These are phyloP conservation scores for Rhodamnia argentea DNA, from an alignment of 345 rosid genomes.

Conservation along the genomic window DNA sequence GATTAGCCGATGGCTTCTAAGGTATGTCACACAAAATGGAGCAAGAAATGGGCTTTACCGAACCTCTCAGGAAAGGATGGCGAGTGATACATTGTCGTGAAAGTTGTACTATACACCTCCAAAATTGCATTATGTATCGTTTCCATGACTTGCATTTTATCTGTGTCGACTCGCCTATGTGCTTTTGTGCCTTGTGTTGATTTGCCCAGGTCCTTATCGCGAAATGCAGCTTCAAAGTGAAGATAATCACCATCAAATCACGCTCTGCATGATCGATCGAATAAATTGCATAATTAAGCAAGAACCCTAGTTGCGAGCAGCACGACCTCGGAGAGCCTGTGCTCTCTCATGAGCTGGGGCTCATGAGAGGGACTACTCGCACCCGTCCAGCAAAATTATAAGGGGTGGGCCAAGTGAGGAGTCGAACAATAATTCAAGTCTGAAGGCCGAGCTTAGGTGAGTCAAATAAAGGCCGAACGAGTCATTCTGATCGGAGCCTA, in stretches of 20 bases:
- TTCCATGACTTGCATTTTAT: background rate
- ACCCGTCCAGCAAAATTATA: background rate
- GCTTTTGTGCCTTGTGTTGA: background rate
- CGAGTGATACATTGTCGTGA: rapidly evolving
- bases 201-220: background rate
- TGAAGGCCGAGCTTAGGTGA: background rate
- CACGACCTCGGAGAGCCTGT: background rate
- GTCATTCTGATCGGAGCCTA: background rate
- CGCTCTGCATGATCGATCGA: background rate
- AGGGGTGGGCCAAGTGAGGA: background rate
- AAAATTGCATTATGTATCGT: background rate
- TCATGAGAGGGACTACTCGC: background rate
- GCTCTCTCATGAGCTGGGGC: background rate
- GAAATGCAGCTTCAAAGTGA: background rate
- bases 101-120: background rate
- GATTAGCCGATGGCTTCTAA: background rate
- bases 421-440: background rate
- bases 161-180: background rate
- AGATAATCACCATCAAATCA: background rate
- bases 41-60: background rate
- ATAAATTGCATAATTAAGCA: background rate
- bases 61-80: background rate
- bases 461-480: background rate
- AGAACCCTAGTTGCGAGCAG: background rate
- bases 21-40: background rate